Conservation (phyloP, 78 protist species). For the Protostelium mycophagum region DNA sequence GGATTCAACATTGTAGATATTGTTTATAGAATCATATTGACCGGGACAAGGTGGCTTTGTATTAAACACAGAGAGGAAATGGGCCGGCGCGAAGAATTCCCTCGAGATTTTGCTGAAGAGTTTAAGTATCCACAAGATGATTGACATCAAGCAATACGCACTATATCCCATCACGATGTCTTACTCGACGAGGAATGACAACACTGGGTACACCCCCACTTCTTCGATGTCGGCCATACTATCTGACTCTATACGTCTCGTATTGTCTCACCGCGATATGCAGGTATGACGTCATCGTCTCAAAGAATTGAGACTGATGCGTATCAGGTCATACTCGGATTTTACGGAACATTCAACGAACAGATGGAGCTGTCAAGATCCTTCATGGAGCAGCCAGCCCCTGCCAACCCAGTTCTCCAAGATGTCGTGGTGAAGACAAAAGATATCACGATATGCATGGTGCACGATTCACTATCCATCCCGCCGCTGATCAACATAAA, state of each 20-base stretch:
- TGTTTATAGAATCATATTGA: background rate
- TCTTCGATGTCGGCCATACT: background rate
- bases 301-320: too few relatives aligned
- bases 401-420: background rate
- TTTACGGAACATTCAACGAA: background rate
- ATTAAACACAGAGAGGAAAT: background rate
- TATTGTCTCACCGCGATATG: background rate
- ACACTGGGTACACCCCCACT: background rate
- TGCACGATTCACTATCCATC: background rate
- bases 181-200: background rate
- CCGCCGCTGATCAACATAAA: background rate
- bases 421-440: background rate
- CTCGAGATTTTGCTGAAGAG: background rate
- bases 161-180: background rate
- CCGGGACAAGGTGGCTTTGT: background rate
- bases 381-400: too few relatives aligned
- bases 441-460: background rate
- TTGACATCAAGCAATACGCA: background rate
- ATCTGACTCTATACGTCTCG: background rate
- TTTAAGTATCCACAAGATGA: background rate
- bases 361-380: too few relatives aligned
- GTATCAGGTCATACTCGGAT: too few relatives aligned
- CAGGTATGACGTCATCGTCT: background rate
- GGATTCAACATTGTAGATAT: too few relatives aligned
- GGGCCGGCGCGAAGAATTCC: too few relatives aligned